Evolutionary conservation across 2,329 filamentous ascomycete genomes (phyloP), one percentile per base, ranked within the genome.

Genomic region (Reticulascus tulasneorum): DNA sequence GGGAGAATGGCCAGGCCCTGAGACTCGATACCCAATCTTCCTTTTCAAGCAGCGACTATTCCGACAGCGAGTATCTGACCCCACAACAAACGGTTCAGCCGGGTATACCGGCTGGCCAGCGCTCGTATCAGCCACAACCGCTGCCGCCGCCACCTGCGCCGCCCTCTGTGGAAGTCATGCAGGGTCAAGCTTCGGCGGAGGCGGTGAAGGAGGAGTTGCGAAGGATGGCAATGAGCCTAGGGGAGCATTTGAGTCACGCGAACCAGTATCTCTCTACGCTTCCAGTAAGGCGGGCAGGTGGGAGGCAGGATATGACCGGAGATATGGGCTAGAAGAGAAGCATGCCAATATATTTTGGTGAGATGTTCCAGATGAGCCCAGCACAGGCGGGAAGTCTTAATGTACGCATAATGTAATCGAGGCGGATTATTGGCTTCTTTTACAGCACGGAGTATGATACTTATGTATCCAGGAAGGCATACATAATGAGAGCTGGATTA

Each of bases 181-280:
- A 78, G 49, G 73, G 73, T 3, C 62, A 67, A 21, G 72, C 73
- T 1, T 67, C 69, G 0, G 53, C 62, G 5, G 66, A 69, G 17
- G 74, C 77, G 30, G 69, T 75, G 15, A 69, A 69, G 27, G 64
- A 69, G 38, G 63, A 70, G 46, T 60, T 79, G 43, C 64, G 73
- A 8, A 63, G 67, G 13, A 58, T 79, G 40, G 65, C 71, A 11
- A 67, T 68, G 54, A 68, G 63, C 37, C 55, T 74, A 4, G 58
- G 64, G 6, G 69, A 73, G n/a, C 70, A 74, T 36, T 54, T 74
- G 5, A 62, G 58, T 9, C 47, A 68, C 17, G 65, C 67, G 11
- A 69, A 71, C 23, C 56, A 59, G 23, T 69, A 68, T 36, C 53
- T 74, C 13, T 62, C 59, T 0, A 58, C 55, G 9, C 50, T 73